phyloP scores from a whole-genome alignment of 2,329 filamentous ascomycete genomes.

The Paracorniculantispora psalliotae region DNA sequence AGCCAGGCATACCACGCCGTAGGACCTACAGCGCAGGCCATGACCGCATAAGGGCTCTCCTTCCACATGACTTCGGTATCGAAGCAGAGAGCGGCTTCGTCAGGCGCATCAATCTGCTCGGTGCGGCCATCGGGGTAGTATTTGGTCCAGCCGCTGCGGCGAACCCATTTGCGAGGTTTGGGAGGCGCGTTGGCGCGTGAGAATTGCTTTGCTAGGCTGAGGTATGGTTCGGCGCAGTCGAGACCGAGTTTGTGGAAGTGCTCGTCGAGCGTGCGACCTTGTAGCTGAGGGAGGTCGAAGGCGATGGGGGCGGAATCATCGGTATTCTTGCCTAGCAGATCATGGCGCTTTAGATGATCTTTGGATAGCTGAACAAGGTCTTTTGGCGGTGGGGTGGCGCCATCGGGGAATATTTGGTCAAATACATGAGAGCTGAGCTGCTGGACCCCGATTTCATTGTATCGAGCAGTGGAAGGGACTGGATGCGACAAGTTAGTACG shows the following conservation, averaged over 20 bases:
- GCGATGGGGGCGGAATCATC: conserved; percentile 70
- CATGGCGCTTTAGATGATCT: conserved; percentile 79
- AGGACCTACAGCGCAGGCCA: conserved; percentile 89
- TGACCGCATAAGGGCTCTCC: conserved; percentile 84
- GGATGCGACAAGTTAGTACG: conserved; percentile 15
- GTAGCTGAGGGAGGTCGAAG: conserved; percentile 77
- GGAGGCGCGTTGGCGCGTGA: conserved; percentile 54
- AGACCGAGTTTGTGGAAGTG: conserved; percentile 87
- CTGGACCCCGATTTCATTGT: conserved; percentile 92
- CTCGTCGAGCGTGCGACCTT: conserved; percentile 80
- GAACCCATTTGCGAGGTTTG: conserved; percentile 67
- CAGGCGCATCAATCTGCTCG: conserved; percentile 68
- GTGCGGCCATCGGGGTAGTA: conserved; percentile 70
- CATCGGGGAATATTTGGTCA: conserved; percentile 70
- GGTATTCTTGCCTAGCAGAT: conserved; percentile 84
- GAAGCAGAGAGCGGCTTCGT: conserved; percentile 81
- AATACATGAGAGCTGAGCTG: conserved; percentile 83
- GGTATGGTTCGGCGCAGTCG: conserved; percentile 81
- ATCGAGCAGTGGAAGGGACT: conserved; percentile 59
- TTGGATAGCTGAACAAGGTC: conserved; percentile 75
- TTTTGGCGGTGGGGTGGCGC: conserved; percentile 51
- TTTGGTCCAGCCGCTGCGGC: conserved; percentile 86
- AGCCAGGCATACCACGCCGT: conserved; percentile 97
- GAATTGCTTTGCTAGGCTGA: conserved; percentile 71
- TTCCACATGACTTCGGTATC: conserved; percentile 98